Conservation (phyloP, 805 yeast species). For the Myxozyma geophila region DNA sequence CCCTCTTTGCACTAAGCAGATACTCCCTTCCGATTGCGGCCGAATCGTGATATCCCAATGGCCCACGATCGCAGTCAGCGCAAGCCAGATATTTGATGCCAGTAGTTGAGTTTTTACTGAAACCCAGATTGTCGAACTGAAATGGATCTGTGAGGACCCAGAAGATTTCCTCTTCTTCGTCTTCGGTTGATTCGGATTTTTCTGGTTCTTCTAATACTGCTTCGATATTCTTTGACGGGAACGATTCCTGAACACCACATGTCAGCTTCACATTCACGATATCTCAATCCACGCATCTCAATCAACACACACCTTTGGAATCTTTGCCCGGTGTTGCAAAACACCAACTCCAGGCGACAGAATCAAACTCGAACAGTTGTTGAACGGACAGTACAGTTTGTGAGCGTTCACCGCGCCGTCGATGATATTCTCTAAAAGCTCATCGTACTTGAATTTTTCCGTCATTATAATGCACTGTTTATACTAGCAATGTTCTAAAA, state of each 20-base stretch:
- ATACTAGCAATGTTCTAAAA: neutral
- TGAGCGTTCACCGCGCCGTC: conserved; percentile 22
- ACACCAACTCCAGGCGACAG: conserved; percentile 29
- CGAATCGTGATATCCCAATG: conserved; percentile 36
- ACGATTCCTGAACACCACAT: neutral
- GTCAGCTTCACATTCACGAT: neutral
- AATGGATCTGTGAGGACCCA: conserved; percentile 36
- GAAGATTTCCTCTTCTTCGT: conserved; percentile 21
- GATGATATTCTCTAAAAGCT: neutral
- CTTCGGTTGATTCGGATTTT: neutral
- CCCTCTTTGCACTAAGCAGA: conserved; percentile 25
- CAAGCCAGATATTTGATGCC: conserved; percentile 38
- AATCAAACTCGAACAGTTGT: conserved; percentile 24
- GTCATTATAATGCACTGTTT: neutral
- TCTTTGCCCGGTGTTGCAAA: conserved; percentile 7
- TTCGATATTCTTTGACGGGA: neutral
- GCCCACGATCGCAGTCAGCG: conserved; percentile 39
- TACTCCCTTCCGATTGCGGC: conserved; percentile 12
- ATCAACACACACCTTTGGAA: conserved; percentile 18
- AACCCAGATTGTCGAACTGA: conserved; percentile 38
- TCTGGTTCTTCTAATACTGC: neutral
- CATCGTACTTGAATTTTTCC: neutral
- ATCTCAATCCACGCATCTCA: neutral
- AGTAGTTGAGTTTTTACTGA: conserved; percentile 28
- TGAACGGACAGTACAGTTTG: conserved; percentile 27